phyloP scores from a whole-genome alignment of 2,329 filamentous ascomycete genomes.

The Monosporascus sp. region DNA sequence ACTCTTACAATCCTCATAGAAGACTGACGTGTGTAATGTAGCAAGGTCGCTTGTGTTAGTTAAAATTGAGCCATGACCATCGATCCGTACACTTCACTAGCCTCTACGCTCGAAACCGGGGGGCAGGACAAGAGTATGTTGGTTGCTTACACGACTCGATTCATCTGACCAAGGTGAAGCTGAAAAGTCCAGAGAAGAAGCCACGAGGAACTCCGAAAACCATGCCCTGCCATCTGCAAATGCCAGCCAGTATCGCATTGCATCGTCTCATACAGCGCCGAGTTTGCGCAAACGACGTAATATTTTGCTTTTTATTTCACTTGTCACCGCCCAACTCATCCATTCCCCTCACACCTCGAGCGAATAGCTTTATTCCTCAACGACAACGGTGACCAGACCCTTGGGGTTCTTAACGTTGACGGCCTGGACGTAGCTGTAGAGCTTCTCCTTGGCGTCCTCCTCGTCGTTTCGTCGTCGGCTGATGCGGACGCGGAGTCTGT shows the following conservation, averaged over 20 bases:
- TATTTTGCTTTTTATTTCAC: constrained; percentile 21
- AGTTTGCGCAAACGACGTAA: constrained; percentile 13
- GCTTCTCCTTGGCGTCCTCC: constrained; percentile 98
- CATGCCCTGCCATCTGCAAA: constrained; percentile 35
- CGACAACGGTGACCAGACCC: constrained; percentile 89
- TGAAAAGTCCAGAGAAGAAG: constrained; percentile 33
- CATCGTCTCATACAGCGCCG: constrained; percentile 10
- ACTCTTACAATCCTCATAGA: too few relatives aligned
- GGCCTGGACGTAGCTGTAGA: constrained; percentile 99
- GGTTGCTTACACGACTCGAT: constrained; percentile 34
- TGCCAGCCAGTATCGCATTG: constrained; percentile 29
- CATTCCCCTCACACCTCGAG: constrained; percentile 13
- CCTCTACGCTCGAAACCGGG: not conserved
- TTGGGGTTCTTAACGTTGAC: constrained; percentile 99
- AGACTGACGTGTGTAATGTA: too few relatives aligned
- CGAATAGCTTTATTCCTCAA: constrained; percentile 57
- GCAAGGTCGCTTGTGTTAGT: too few relatives aligned
- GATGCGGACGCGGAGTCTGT: constrained; percentile 95
- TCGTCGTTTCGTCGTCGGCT: constrained; percentile 99
- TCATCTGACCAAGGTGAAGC: constrained; percentile 35
- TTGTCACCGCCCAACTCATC: constrained; percentile 7
- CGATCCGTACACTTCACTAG: too few relatives aligned
- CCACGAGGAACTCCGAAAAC: constrained; percentile 38
- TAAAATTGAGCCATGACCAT: too few relatives aligned
- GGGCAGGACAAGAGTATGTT: not conserved